Conservation (phyloP, 2,329 filamentous ascomycete species). For the Botrytis porri region DNA sequence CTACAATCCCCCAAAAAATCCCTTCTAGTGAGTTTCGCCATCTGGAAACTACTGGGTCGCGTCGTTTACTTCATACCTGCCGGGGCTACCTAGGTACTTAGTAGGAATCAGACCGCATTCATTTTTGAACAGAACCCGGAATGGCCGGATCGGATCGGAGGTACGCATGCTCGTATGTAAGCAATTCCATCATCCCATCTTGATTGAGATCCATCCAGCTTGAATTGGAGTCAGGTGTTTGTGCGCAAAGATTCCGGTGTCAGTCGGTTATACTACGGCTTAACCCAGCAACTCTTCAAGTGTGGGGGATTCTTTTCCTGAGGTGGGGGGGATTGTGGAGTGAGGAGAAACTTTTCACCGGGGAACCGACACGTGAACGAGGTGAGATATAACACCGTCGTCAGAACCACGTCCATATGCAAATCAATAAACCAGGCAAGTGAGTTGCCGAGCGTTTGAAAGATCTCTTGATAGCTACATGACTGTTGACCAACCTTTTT, state of each 20-base stretch:
- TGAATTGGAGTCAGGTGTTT: background rate
- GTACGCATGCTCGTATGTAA: background rate
- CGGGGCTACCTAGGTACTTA: background rate
- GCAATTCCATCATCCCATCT: background rate
- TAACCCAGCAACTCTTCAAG: background rate
- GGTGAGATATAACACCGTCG: background rate
- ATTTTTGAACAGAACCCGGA: background rate
- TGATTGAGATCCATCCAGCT: background rate
- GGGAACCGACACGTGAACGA: background rate
- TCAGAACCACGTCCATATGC: background rate
- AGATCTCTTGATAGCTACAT: background rate
- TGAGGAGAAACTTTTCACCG: background rate
- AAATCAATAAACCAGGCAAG: background rate
- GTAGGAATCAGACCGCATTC: background rate
- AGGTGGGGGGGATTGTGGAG: background rate
- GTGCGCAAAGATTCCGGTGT: background rate
- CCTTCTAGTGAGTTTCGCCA: background rate
- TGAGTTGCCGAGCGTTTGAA: background rate
- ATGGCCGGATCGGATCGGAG: background rate
- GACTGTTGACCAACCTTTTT: background rate
- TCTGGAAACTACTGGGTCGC: background rate
- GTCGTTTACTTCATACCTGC: background rate
- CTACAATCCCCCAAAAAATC: background rate
- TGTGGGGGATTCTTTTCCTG: background rate
- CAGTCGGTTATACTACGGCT: background rate